Evolutionary conservation across 306 rosid species (phyloP).

Genomic region (Aeschynomene evenia): DNA sequence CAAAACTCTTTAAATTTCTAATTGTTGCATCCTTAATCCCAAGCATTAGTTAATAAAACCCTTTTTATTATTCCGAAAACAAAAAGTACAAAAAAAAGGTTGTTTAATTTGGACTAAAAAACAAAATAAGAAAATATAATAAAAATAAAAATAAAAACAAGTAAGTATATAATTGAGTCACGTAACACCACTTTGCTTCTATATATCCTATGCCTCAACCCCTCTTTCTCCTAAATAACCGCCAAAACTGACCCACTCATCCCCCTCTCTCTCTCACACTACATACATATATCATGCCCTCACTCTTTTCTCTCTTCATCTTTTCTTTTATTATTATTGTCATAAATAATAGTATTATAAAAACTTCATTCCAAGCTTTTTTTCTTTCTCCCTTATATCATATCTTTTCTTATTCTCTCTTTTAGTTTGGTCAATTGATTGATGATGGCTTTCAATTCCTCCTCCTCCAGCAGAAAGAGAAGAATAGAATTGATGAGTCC

Average conservation of each 20-base stretch:
- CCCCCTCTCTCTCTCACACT: no score
- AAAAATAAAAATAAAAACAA: no score
- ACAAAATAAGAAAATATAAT: no score
- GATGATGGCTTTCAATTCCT: constrained; percentile 40
- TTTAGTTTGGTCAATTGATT: not conserved
- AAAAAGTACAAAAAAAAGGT: no score
- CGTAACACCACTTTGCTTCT: not conserved
- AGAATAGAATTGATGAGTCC: not conserved
- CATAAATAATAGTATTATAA: no score
- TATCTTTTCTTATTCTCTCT: not conserved
- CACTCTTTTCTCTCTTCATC: not conserved
- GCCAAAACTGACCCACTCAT: constrained; percentile 33
- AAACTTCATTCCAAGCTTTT: constrained; percentile 24
- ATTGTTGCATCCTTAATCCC: no score
- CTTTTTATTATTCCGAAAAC: no score
- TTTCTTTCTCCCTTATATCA: not conserved
- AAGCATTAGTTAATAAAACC: no score
- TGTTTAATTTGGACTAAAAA: no score
- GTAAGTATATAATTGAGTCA: no score
- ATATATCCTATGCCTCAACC: constrained; percentile 7
- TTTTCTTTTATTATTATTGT: no score
- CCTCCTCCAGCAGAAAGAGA: not conserved
- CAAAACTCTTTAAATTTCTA: no score
- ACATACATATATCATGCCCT: not conserved
- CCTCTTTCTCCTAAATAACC: constrained; percentile 31